Percentiles rank a stretch among this genome's conserved stretches.
phyloP scores from a whole-genome alignment of 768 basidiomycete genomes.

The Pleurotus salmoneostramineus region DNA sequence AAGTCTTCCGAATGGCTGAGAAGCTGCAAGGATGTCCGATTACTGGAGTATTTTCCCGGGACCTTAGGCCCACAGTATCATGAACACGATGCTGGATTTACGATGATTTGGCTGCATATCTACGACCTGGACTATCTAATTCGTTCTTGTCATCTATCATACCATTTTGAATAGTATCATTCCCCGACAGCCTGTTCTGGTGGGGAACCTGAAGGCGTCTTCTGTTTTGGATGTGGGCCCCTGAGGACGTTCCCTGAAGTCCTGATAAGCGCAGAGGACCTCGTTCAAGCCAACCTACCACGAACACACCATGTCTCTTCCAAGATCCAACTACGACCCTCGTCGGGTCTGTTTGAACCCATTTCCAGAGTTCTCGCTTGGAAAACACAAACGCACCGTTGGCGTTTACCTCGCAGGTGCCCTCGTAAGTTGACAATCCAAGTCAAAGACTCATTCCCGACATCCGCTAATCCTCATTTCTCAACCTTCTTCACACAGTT shows the following conservation, averaged over 20 bases:
- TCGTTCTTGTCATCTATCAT: too few relatives aligned
- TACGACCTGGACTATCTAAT: too few relatives aligned
- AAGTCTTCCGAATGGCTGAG: constrained; percentile 37
- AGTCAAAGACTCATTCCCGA: too few relatives aligned
- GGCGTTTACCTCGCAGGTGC: constrained; percentile 92
- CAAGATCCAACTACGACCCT: constrained; percentile 78
- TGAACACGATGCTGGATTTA: not conserved
- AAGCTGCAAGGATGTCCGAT: constrained; percentile 40
- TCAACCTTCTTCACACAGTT: constrained; percentile 50
- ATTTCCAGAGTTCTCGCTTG: constrained; percentile 72
- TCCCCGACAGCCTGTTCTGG: too few relatives aligned
- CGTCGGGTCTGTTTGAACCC: constrained; percentile 85
- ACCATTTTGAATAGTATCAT: too few relatives aligned
- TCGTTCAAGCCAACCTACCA: too few relatives aligned
- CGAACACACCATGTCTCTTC: constrained; percentile 47
- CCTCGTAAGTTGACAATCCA: constrained; percentile 54
- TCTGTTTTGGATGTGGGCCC: too few relatives aligned
- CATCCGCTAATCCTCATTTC: too few relatives aligned
- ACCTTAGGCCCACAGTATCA: not conserved
- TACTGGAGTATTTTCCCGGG: constrained; percentile 22
- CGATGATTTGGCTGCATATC: too few relatives aligned
- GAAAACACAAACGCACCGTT: constrained; percentile 73
- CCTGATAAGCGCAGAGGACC: too few relatives aligned
- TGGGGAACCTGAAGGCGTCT: too few relatives aligned
- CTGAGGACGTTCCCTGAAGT: too few relatives aligned